These are phyloP conservation scores for Penicillium roqueforti DNA, from an alignment of 495 filamentous ascomycete species.

Conservation along the genomic window DNA sequence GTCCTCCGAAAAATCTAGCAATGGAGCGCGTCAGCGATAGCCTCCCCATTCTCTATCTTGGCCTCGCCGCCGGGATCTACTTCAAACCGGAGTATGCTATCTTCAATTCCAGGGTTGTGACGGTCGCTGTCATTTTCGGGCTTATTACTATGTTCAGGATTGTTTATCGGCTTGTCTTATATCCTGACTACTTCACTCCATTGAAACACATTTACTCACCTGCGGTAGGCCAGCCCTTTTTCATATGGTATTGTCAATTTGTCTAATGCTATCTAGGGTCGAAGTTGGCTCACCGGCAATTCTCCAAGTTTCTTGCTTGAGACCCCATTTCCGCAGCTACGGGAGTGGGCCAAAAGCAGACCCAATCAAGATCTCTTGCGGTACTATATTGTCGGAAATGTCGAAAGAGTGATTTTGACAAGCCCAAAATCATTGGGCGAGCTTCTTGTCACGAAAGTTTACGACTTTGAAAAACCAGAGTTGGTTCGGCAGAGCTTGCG, in stretches of 20 bases:
- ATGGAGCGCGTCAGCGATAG: slow-evolving; percentile 21
- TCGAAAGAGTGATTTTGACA: slow-evolving; percentile 64
- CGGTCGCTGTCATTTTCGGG: slow-evolving; percentile 20
- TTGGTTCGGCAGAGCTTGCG: slow-evolving; percentile 53
- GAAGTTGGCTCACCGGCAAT: slow-evolving; percentile 38
- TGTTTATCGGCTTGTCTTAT: slow-evolving; percentile 56
- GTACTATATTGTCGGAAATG: slow-evolving; percentile 62
- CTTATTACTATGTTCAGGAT: slow-evolving; percentile 23
- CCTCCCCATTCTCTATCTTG: slow-evolving; percentile 23
- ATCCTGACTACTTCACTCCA: slow-evolving; percentile 71
- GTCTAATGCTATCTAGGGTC: slow-evolving; percentile 20
- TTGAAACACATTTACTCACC: slow-evolving; percentile 61
- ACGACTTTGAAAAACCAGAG: slow-evolving; percentile 74
- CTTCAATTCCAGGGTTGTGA: slow-evolving; percentile 25
- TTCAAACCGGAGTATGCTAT: slow-evolving; percentile 33
- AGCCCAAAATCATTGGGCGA: slow-evolving; percentile 64
- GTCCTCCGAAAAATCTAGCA: neutral
- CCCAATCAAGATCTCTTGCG: slow-evolving; percentile 80
- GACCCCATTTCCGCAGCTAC: slow-evolving; percentile 53
- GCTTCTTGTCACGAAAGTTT: slow-evolving; percentile 61
- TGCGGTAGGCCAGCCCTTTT: slow-evolving; percentile 33
- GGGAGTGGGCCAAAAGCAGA: slow-evolving; percentile 60
- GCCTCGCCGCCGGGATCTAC: slow-evolving; percentile 22
- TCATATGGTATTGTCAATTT: neutral
- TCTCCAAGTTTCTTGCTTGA: slow-evolving; percentile 20